Conservation (phyloP, 441 rosid genomes). For the Corymbia citriodora region DNA sequence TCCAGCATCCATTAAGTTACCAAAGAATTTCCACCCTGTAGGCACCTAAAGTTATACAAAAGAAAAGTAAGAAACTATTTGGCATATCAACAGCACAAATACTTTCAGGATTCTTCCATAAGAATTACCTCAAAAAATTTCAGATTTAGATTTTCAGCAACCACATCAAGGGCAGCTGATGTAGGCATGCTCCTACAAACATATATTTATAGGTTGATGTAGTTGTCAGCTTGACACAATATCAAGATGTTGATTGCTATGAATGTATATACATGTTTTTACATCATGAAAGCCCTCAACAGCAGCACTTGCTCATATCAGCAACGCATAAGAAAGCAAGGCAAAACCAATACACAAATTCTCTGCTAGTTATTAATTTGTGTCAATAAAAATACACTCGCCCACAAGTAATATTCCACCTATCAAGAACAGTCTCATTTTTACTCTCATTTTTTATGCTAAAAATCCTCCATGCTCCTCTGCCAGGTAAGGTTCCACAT, state of each 20-base stretch:
- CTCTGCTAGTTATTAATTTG: not conserved
- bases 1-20: conserved; percentile 99
- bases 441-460: not conserved
- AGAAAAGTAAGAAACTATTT: not conserved
- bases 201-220: not conserved
- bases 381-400: not conserved
- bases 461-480: not conserved
- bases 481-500: not conserved
- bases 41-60: conserved; percentile 58
- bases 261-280: not conserved
- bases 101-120: not conserved
- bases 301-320: not conserved
- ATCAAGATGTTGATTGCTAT: not conserved
- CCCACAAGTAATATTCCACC: not conserved
- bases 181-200: conserved; percentile 96
- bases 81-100: not conserved
- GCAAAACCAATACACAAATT: not conserved
- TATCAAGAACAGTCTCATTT: not conserved
- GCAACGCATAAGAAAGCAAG: not conserved
- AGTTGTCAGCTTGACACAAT: not conserved
- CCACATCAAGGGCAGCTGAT: conserved; percentile 97
- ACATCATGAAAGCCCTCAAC: not conserved
- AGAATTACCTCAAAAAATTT: conserved; percentile 86
- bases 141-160: conserved; percentile 72
- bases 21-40: conserved; percentile 98